Evolutionary conservation across 2,329 filamentous ascomycete genomes (phyloP).

Genomic region (Dryadomyces quercivorus): DNA sequence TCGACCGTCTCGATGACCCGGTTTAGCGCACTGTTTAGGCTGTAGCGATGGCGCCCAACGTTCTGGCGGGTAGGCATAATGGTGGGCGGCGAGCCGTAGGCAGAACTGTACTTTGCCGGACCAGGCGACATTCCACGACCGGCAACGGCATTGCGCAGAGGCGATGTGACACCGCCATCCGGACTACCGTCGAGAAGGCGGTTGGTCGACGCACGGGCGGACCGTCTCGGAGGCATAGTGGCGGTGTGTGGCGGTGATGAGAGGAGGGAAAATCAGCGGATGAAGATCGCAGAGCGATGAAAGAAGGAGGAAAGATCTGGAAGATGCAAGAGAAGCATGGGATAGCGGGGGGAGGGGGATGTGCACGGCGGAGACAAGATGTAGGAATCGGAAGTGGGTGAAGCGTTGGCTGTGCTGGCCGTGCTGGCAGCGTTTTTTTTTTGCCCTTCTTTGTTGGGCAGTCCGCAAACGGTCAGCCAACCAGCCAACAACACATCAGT

Average conservation of each 20-base stretch:
- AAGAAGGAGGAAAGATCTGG: no score
- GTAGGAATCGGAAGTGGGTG: background rate
- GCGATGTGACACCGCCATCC: conserved; percentile 8
- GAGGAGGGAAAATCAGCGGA: background rate
- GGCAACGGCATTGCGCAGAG: conserved; percentile 4
- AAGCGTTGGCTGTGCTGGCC: background rate
- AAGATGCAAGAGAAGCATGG: no score
- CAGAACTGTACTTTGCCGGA: conserved; percentile 14
- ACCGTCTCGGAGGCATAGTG: conserved; percentile 11
- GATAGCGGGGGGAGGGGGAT: no score
- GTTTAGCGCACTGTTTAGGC: conserved; percentile 12
- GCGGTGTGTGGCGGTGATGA: background rate
- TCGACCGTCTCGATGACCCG: conserved; percentile 11
- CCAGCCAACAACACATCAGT: background rate
- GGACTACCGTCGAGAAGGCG: conserved; percentile 12
- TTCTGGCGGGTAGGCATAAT: conserved; percentile 11
- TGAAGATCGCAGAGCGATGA: background rate
- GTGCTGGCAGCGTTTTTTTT: background rate
- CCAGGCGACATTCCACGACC: conserved; percentile 13
- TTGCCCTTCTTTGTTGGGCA: conserved; percentile 1
- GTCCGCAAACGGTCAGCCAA: background rate
- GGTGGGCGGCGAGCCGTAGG: conserved; percentile 14
- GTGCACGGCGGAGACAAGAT: background rate
- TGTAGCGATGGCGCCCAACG: conserved; percentile 13
- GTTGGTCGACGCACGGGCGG: conserved; percentile 9